phyloP scores from a whole-genome alignment of 768 basidiomycete species.

The Scleroderma bovista region DNA sequence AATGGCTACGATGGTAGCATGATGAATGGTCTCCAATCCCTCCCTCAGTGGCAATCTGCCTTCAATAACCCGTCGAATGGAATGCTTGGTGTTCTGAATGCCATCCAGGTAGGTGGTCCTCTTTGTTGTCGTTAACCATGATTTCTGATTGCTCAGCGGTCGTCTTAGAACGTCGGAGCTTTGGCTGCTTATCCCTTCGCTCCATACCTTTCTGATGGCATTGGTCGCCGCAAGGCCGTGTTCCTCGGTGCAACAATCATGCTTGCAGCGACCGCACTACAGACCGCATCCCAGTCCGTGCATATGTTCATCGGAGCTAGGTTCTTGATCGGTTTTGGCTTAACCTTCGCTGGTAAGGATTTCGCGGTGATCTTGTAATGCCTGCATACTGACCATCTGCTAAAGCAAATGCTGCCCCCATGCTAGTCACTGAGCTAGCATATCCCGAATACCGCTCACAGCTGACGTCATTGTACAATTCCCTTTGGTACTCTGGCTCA shows the following conservation, averaged over 20 bases:
- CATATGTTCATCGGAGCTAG: constrained; percentile 81
- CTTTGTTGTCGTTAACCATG: neutral
- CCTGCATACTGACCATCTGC: constrained; percentile 8
- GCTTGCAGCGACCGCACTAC: too few species aligned
- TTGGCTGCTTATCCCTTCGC: constrained; percentile 66
- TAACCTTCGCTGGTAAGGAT: constrained; percentile 56
- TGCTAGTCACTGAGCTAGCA: constrained; percentile 81
- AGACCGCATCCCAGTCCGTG: constrained; percentile 65
- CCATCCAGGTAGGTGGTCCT: too few species aligned
- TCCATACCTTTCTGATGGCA: constrained; percentile 64
- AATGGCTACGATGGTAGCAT: too few species aligned
- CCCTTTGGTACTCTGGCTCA: constrained; percentile 81
- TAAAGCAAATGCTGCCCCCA: constrained; percentile 65
- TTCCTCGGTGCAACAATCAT: constrained; percentile 62
- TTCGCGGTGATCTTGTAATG: neutral
- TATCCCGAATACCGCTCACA: constrained; percentile 80
- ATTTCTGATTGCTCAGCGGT: neutral
- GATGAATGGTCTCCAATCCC: too few species aligned
- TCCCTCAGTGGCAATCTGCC: too few species aligned
- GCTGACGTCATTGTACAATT: constrained; percentile 75
- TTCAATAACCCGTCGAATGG: too few species aligned
- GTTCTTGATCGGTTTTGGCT: constrained; percentile 72
- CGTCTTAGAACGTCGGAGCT: constrained; percentile 66
- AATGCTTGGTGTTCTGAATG: too few species aligned
- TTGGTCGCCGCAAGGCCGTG: constrained; percentile 63